Evolutionary conservation across 768 basidiomycete genomes (phyloP), one percentile per base, ranked within the genome.

Genomic region (Scleroderma bovista): DNA sequence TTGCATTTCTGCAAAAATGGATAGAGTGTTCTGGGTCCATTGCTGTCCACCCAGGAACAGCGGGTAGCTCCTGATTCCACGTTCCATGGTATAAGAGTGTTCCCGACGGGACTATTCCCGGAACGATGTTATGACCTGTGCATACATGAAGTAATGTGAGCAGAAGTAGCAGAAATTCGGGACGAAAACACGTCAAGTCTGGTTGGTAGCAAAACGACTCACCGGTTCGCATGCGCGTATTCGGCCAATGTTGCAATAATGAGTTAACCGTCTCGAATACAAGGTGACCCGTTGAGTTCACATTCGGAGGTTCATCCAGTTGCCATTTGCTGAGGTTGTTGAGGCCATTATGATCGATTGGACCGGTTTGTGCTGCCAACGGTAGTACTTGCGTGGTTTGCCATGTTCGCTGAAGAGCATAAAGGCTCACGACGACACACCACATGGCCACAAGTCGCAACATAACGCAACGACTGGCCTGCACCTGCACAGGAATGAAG

Each of bases 191-290:
- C n/a, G n/a, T n/a, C n/a, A n/a, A n/a, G n/a, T n/a, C n/a, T n/a
- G n/a, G n/a, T n/a, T n/a, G n/a, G n/a, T n/a, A n/a, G n/a, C n/a
- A n/a, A n/a, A n/a, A n/a, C n/a, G n/a, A n/a, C n/a, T n/a, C n/a
- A n/a, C 66, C 64, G 41, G 64, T 66, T 12, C 66, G 60, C 1
- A 67, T n/a, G n/a, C n/a, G n/a, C 1, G 67, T 69, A 48, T 72
- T 72, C 3, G 70, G 61, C 69, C 69, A 73, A 22, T 66, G 62
- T 41, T 74, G 72, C 12, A 74, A 60, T 6, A 71, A 51, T 4
- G 66, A 61, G 38, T 56, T 55, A 10, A 71, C 57, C 2, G 65
- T 62, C 33, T 68, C 64, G 43, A 73, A 73, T 12, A 72, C 56
- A 31, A 72, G 55, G 45, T 69, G 59, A 16, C 58, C 51, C 3